Evolutionary conservation across 495 filamentous ascomycete species (phyloP), one percentile per base, ranked within the genome.

Genomic region (Aspergillus saccharolyticus): DNA sequence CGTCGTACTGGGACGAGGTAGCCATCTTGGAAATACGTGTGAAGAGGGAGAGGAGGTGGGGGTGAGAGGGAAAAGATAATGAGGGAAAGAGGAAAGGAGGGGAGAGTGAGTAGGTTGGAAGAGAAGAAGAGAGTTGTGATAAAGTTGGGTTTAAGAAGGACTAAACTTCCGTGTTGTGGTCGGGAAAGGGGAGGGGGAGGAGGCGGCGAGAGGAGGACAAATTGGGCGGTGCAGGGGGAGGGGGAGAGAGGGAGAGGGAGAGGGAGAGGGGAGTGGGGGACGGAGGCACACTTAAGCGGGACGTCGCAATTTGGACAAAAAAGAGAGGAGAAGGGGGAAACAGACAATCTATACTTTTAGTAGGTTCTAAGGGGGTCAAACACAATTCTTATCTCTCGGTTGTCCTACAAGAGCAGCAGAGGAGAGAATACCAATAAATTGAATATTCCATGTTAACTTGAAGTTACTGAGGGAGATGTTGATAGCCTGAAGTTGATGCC

Each of bases 1-100:
- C 74, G 74, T 98, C 93, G 79, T 97, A 97, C 74, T 96, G 96
- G 63, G 89, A 96, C 77, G 74, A 44, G 24, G 69, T 66, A 28
- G 74, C 71, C 75, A 81, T 81, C 58, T 58, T 75, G 63, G 64
- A 56, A 16, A 53, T 42, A 25, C 33, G 44, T 18, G 47, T 33
- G 43, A 21, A 42, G 48, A 44, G 18, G 33, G 46, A 25, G 44
- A 33, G 54, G 49, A n/a, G n/a, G n/a, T n/a, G n/a, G n/a, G n/a
- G 19, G 54, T 52, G 54, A 51, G 51, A 59, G 44, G 54, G 42
- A 20, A 18, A 42, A 18, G 44, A 47, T 8, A 17, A 33, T 56
- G 33, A 46, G 21, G 45, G 52, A 0, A 44, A 21, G 42, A n/a
- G n/a, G n/a, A n/a, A n/a, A n/a, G n/a, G n/a, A n/a, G n/a, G n/a